Conservation (phyloP, 2,329 filamentous ascomycete species). For the Arthrobotrys entomopaga region DNA sequence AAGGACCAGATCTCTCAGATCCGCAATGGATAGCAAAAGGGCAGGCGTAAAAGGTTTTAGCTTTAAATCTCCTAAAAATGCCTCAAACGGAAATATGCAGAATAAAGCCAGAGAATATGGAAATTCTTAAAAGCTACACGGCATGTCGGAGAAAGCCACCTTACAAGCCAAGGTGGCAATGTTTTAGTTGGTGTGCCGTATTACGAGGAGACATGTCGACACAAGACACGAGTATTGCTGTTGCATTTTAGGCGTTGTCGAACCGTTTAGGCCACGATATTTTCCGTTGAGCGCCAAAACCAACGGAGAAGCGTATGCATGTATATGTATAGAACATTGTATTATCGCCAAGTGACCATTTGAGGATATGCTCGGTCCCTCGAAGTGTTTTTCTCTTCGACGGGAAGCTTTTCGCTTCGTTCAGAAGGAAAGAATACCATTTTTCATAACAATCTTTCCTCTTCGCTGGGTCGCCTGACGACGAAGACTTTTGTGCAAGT, state of each 20-base stretch:
- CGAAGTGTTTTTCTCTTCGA: neutral
- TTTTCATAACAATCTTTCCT: constrained; percentile 22
- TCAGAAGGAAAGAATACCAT: constrained; percentile 30
- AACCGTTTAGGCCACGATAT: neutral
- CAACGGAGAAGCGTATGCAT: too few relatives aligned
- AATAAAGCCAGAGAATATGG: neutral
- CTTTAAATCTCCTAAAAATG: neutral
- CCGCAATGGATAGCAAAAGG: constrained; percentile 7
- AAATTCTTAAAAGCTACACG: neutral
- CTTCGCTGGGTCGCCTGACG: constrained; percentile 19
- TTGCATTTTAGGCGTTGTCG: neutral
- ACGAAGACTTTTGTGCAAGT: neutral
- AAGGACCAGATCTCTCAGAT: constrained; percentile 7
- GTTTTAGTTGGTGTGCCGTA: neutral
- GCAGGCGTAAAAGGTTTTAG: neutral
- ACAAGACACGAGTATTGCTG: neutral
- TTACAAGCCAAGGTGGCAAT: neutral
- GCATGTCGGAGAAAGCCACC: neutral
- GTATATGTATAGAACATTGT: too few relatives aligned
- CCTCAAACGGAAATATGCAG: neutral
- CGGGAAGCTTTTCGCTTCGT: constrained; percentile 1
- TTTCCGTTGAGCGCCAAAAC: too few relatives aligned
- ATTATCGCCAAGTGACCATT: neutral
- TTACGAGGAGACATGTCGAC: neutral
- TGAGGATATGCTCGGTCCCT: neutral